Base-by-base conservation (phyloP, 2,329 filamentous ascomycete species). In the Drechmeria coniospora region DNA sequence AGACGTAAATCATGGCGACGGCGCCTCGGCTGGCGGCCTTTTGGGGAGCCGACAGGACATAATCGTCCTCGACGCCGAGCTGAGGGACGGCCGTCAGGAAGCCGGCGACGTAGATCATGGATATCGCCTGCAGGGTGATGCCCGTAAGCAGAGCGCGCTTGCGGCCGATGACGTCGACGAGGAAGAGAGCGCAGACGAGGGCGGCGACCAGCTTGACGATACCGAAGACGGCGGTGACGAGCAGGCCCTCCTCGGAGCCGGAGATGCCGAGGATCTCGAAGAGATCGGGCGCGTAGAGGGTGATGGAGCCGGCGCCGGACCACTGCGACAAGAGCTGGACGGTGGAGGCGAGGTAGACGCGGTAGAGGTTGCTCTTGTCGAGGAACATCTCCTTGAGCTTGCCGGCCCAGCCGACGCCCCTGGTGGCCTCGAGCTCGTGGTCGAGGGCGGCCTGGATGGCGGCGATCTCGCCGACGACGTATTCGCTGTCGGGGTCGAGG, bases 161-260 rank as follows among this genome's bases (percentile, higher is more conserved):
- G 32, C 80, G 74, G 4, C 80, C 80, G 37, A 86, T 74, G 29
- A 78, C 72, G 40, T 86, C 80, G 36, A 86, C 78, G 7, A 86
- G 64, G 63, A 86, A 82, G 28, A 84, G 61, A 0, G 79, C 79
- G 46, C 79, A 86, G 21, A 69, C 38, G 18, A 84, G 46, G 10
- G 76, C 69, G 0, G 74, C 65, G 6, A 68, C 46, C 30, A 86
- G 67, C 45, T 86, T 86, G 40, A 83, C 61, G 28, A 83, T 66
- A 23, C 79, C 79, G 29, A 86, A 83, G 27, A 87, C 69, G 4
- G 70, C 78, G 0, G 77, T 84, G 10, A 79, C 68, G 21, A 84
- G 70, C 0, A 84, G 65, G 29, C 71, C 71, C 48, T 82, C 74
- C 24, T 74, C 65, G 24, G 64, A 63, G 6, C 79, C 78, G 1